Evolutionary conservation across 192 early-diverging fungal species (phyloP).

Genomic region (Coemansia sp.): DNA sequence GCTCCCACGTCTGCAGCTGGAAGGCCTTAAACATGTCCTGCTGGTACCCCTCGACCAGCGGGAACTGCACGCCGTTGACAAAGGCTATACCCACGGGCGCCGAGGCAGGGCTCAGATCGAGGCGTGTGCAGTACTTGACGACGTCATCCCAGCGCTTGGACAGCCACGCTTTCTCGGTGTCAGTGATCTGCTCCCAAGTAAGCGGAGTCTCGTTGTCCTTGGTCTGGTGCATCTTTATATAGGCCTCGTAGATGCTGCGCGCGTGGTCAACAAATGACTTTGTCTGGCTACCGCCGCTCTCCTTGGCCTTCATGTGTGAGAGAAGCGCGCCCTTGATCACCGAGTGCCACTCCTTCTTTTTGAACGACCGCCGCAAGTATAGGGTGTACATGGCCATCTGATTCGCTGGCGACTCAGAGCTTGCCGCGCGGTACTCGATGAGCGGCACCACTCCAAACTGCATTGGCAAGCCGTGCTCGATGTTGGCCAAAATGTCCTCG

Average conservation of each 20-base stretch:
- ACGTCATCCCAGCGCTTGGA: constrained; percentile 30
- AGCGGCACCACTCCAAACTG: constrained; percentile 84
- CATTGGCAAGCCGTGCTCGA: constrained; percentile 73
- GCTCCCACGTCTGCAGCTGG: constrained; percentile 53
- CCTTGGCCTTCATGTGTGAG: constrained; percentile 7
- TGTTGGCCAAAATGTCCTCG: constrained; percentile 63
- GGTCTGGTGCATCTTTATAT: constrained; percentile 26
- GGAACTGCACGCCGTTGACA: constrained; percentile 77
- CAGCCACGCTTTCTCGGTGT: constrained; percentile 14
- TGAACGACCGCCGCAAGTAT: constrained; percentile 42
- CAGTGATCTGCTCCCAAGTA: constrained; percentile 28
- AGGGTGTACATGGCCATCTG: constrained; percentile 36
- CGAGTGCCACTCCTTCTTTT: constrained; percentile 30
- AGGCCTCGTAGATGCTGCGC: constrained; percentile 23
- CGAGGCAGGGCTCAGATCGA: constrained; percentile 31
- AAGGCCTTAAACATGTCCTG: constrained; percentile 55
- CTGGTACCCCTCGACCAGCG: constrained; percentile 62
- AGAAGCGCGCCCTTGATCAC: constrained; percentile 30
- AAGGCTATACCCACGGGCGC: constrained; percentile 59
- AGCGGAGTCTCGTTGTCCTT: constrained; percentile 24
- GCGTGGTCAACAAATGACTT: constrained; percentile 14
- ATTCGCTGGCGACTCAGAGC: constrained; percentile 22
- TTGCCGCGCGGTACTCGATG: constrained; percentile 28
- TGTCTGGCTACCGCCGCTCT: background rate
- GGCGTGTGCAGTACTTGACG: constrained; percentile 35